phyloP scores from a whole-genome alignment of 148 eudicot species.

The Heliosperma pusillum region DNA sequence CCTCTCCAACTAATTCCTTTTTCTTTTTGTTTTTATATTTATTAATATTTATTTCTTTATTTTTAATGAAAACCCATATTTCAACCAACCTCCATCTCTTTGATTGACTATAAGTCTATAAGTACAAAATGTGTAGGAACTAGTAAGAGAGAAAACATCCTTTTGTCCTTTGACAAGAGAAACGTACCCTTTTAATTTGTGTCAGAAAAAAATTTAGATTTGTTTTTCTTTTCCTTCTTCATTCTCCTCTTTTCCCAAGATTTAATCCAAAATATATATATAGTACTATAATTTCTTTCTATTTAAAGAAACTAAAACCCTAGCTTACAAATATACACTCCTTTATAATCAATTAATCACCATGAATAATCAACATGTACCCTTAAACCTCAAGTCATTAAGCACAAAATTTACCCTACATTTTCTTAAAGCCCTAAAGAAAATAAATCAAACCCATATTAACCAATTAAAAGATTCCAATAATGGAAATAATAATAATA shows the following conservation, averaged over 20 bases:
- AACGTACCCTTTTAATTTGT: constrained; percentile 20
- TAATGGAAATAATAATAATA: not conserved
- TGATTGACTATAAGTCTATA: constrained; percentile 24
- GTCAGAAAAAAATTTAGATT: constrained; percentile 5
- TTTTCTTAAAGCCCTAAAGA: constrained; percentile 59
- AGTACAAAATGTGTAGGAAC: constrained; percentile 46
- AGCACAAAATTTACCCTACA: constrained; percentile 45
- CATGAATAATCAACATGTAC: constrained; percentile 15
- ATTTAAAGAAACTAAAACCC: constrained; percentile 22
- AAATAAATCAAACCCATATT: constrained; percentile 25
- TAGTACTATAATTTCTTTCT: not conserved
- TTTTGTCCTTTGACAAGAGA: constrained; percentile 41
- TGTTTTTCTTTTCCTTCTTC: not conserved
- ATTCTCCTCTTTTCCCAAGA: constrained; percentile 14
- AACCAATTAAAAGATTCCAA: not conserved
- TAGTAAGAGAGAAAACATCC: constrained; percentile 33
- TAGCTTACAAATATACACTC: not conserved
- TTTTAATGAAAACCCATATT: not conserved
- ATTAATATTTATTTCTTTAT: not conserved
- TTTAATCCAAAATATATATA: not conserved
- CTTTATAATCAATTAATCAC: constrained; percentile 15
- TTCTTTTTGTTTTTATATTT: no score
- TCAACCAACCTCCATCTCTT: constrained; percentile 5
- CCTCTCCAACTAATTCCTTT: constrained; percentile 21
- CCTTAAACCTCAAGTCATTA: constrained; percentile 34